These are phyloP conservation scores for Sporisorium iseilematis-ciliati DNA, from an alignment of 1,284 basidiomycete genomes.

Conservation along the genomic window DNA sequence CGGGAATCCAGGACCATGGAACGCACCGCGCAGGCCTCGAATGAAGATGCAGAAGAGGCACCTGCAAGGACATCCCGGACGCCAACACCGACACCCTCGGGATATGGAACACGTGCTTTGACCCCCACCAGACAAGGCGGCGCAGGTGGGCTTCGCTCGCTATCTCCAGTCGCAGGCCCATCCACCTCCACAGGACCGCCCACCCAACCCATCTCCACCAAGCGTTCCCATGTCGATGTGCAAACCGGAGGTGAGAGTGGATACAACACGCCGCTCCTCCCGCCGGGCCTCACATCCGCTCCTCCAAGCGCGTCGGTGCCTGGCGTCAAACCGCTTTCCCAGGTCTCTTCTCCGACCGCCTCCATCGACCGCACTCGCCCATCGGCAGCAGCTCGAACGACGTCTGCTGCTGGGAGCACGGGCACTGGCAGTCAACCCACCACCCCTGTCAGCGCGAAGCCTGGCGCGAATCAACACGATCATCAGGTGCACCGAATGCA, in stretches of 20 bases:
- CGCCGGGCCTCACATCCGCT: slow-evolving; percentile 51
- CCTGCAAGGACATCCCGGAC: slow-evolving; percentile 34
- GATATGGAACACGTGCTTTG: slow-evolving; percentile 35
- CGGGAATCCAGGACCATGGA: slow-evolving; percentile 25
- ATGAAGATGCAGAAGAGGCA: slow-evolving; percentile 7
- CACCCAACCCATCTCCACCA: slow-evolving; percentile 27
- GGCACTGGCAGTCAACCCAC: slow-evolving; percentile 31
- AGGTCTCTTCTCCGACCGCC: slow-evolving; percentile 23
- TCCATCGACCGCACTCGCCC: slow-evolving; percentile 7
- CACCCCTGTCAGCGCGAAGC: slow-evolving; percentile 30
- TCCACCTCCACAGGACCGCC: slow-evolving; percentile 42
- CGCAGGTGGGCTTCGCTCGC: slow-evolving; percentile 30
- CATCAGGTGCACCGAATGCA: slow-evolving; percentile 16
- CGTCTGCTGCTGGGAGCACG: slow-evolving; percentile 12
- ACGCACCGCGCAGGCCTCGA: slow-evolving; percentile 6
- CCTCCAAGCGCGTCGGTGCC: slow-evolving; percentile 45
- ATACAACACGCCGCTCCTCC: slow-evolving; percentile 52
- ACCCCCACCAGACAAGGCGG: slow-evolving; percentile 43
- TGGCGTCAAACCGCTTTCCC: slow-evolving; percentile 32
- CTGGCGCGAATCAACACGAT: slow-evolving; percentile 9
- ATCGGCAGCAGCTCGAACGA: slow-evolving; percentile 8
- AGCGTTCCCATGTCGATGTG: slow-evolving; percentile 46
- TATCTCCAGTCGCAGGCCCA: slow-evolving; percentile 33
- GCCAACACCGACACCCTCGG: slow-evolving; percentile 52
- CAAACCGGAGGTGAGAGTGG: slow-evolving; percentile 58